Percentiles rank a stretch among this genome's conserved stretches.
Conservation (phyloP, 2,329 filamentous ascomycete species). For the Fusarium phyllophilum region DNA sequence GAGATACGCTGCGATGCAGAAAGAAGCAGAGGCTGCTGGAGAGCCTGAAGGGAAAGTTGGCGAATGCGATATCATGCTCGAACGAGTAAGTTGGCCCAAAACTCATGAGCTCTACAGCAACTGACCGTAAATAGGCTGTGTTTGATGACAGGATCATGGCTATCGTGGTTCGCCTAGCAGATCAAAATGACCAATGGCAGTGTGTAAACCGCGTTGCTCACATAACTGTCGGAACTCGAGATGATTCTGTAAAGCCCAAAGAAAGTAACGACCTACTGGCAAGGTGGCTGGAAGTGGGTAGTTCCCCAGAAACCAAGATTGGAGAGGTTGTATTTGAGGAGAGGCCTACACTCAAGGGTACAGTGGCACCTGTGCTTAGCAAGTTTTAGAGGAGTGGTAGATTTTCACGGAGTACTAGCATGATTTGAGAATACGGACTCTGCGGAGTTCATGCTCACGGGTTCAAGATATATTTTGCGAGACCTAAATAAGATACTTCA, state of each 20-base stretch:
- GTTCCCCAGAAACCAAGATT: conserved; percentile 56
- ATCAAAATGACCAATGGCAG: conserved; percentile 66
- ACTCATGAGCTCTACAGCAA: not conserved
- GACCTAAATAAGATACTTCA: not conserved
- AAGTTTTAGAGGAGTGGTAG: conserved; percentile 49
- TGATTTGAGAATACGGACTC: not conserved
- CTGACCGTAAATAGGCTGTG: conserved; percentile 65
- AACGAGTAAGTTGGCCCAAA: conserved; percentile 58
- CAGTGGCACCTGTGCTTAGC: conserved; percentile 60
- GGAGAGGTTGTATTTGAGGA: conserved; percentile 61
- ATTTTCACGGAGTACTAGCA: not conserved
- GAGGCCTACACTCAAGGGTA: conserved; percentile 59
- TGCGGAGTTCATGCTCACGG: not conserved
- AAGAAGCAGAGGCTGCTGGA: conserved; percentile 51
- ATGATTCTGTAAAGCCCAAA: conserved; percentile 81
- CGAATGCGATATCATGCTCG: conserved; percentile 70
- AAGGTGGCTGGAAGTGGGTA: conserved; percentile 73
- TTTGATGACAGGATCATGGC: conserved; percentile 92
- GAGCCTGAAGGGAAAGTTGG: conserved; percentile 59
- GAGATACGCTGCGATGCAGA: conserved; percentile 72
- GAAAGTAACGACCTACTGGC: conserved; percentile 90
- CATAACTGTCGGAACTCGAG: conserved; percentile 87
- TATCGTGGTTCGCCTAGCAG: conserved; percentile 80
- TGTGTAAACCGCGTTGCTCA: conserved; percentile 85
- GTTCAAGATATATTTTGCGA: not conserved